Percentiles rank a stretch among this genome's conserved stretches.
phyloP scores from a whole-genome alignment of 139 green algal genomes.

The Coelastrella sp. region DNA sequence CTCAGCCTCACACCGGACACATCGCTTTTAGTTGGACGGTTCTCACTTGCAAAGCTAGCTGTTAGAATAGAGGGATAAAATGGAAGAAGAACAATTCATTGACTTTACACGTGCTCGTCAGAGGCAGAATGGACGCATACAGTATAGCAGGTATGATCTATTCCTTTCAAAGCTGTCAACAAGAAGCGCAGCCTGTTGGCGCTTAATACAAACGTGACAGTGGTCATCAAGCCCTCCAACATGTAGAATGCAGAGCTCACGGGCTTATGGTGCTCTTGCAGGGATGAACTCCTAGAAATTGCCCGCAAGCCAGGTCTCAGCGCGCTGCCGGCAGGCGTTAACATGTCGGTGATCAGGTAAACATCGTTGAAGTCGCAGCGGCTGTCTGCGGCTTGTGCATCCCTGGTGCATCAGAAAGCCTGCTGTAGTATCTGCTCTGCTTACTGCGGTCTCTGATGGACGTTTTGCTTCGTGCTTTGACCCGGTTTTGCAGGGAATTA shows the following conservation, averaged over 20 bases:
- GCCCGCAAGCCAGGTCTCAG: constrained; percentile 12
- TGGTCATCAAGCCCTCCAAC: too few relatives aligned
- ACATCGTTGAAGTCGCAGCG: not conserved
- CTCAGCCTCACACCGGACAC: too few relatives aligned
- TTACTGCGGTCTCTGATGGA: not conserved
- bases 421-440: not conserved
- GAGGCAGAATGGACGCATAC: constrained; percentile 2
- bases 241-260: not conserved
- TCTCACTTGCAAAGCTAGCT: not conserved
- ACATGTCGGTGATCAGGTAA: constrained; percentile 47
- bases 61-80: not conserved
- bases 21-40: too few relatives aligned
- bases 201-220: too few relatives aligned
- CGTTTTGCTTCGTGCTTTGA: not conserved
- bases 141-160: constrained; percentile 35
- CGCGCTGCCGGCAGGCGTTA: constrained; percentile 13
- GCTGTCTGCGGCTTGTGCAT: too few relatives aligned
- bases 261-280: not conserved
- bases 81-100: constrained; percentile 41
- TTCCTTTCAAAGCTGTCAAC: not conserved
- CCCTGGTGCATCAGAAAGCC: not conserved
- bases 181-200: not conserved
- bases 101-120: not conserved
- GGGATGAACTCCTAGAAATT: constrained; percentile 46
- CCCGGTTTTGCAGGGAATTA: constrained; percentile 33